These are phyloP conservation scores for Botrytis galanthina DNA, from an alignment of 2,329 filamentous ascomycete genomes.

Conservation along the genomic window DNA sequence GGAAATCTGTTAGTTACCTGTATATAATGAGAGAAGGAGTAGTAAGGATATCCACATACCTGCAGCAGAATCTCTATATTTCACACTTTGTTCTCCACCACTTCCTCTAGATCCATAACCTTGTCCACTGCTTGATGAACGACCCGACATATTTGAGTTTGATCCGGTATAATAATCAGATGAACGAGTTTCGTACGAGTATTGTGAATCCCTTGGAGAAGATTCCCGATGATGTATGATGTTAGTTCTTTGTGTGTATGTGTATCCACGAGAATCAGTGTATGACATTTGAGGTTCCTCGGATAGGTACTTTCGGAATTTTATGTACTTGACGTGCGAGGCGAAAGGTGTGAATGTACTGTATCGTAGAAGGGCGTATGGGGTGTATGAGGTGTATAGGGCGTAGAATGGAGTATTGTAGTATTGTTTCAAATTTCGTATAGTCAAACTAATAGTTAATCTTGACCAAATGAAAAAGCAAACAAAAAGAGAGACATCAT, in stretches of 20 bases:
- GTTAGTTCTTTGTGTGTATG: neutral
- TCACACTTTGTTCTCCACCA: conserved; percentile 4
- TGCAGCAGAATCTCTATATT: conserved; percentile 5
- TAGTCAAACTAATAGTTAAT: conserved; percentile 6
- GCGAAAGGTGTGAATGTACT: neutral
- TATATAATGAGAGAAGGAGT: neutral
- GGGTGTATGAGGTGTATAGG: neutral
- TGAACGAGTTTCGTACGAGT: conserved; percentile 2
- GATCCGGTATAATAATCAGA: conserved; percentile 8
- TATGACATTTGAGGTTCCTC: conserved; percentile 6
- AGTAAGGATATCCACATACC: neutral
- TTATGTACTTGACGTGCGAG: neutral
- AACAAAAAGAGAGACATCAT: neutral
- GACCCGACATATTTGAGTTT: conserved; percentile 1
- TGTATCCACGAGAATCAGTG: conserved; percentile 13
- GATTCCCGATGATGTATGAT: conserved; percentile 3
- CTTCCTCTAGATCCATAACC: neutral
- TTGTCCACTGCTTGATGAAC: conserved; percentile 1
- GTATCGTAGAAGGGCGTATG: neutral
- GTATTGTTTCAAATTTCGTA: neutral
- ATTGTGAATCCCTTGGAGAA: neutral
- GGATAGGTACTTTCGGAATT: conserved; percentile 8
- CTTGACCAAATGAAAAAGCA: conserved; percentile 6
- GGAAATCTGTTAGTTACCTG: neutral
- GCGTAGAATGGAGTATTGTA: neutral